Evolutionary conservation across 306 rosid genomes (phyloP).

Genomic region (Quercus agrifolia): DNA sequence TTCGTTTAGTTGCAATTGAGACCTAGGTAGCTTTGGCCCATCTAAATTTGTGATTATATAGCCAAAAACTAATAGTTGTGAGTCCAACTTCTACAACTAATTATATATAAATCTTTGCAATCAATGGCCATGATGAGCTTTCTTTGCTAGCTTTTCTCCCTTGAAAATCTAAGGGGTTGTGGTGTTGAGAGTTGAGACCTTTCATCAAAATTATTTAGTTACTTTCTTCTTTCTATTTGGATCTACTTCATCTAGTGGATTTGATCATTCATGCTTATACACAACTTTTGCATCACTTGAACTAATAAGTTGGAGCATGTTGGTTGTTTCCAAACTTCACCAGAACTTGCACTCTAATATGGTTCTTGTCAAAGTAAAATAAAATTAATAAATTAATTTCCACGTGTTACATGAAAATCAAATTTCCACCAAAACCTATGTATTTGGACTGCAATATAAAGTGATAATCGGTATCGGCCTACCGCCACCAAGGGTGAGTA

Average conservation of each 20-base stretch:
- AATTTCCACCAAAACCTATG: not conserved
- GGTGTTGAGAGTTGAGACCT: not conserved
- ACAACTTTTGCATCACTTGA: not conserved
- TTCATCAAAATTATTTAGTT: not conserved
- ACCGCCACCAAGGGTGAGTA: too few relatives aligned
- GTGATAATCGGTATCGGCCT: not conserved
- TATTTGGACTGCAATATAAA: not conserved
- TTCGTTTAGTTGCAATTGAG: constrained; percentile 41
- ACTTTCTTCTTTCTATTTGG: not conserved
- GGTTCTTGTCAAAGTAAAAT: not conserved
- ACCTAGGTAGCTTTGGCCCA: constrained; percentile 48
- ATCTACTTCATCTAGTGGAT: not conserved
- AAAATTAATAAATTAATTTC: not conserved
- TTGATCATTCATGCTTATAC: not conserved
- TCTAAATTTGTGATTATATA: constrained; percentile 16
- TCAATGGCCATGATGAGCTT: constrained; percentile 1
- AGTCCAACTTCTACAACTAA: not conserved
- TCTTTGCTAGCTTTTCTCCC: not conserved
- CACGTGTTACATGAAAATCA: not conserved
- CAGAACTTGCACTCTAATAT: not conserved
- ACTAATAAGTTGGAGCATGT: not conserved
- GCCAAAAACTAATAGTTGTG: not conserved
- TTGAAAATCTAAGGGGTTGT: not conserved
- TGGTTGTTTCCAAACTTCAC: not conserved
- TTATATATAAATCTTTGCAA: not conserved